Conservation (phyloP, 306 rosid species). For the Citrullus mucosospermus region DNA sequence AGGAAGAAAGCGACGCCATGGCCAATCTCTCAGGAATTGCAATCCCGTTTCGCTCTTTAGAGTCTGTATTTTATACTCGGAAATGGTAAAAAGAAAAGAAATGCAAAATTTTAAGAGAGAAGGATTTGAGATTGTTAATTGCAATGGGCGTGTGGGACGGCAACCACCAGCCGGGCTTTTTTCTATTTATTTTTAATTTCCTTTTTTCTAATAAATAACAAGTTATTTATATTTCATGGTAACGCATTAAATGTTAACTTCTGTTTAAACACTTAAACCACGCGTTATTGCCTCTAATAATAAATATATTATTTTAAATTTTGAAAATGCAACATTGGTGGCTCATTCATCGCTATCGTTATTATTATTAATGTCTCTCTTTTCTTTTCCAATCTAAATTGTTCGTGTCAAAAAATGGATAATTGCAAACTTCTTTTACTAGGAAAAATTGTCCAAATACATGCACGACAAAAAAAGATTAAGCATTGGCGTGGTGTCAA, state of each 20-base stretch:
- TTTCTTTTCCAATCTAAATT: too few species aligned
- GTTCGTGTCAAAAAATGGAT: too few species aligned
- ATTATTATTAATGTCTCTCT: too few species aligned
- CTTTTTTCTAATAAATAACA: background rate
- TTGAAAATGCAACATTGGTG: too few species aligned
- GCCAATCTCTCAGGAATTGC: conserved; percentile 4
- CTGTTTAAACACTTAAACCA: background rate
- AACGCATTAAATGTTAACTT: background rate
- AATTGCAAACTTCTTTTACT: too few species aligned
- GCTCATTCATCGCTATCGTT: too few species aligned
- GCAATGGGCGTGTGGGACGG: conserved; percentile 2
- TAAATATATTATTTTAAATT: too few species aligned
- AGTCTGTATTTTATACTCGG: background rate
- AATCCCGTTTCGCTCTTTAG: background rate
- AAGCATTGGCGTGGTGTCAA: too few species aligned
- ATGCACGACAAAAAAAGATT: too few species aligned
- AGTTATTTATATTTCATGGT: background rate
- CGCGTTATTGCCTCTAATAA: background rate
- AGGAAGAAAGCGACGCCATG: conserved; percentile 42
- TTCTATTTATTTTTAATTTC: background rate
- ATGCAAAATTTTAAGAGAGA: background rate
- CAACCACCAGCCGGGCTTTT: background rate
- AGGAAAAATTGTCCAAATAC: too few species aligned
- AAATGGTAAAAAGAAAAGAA: background rate
- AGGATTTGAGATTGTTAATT: background rate